These are phyloP conservation scores for Globisporangium solare DNA, from an alignment of 352 stramenopile genomes.

Conservation along the genomic window DNA sequence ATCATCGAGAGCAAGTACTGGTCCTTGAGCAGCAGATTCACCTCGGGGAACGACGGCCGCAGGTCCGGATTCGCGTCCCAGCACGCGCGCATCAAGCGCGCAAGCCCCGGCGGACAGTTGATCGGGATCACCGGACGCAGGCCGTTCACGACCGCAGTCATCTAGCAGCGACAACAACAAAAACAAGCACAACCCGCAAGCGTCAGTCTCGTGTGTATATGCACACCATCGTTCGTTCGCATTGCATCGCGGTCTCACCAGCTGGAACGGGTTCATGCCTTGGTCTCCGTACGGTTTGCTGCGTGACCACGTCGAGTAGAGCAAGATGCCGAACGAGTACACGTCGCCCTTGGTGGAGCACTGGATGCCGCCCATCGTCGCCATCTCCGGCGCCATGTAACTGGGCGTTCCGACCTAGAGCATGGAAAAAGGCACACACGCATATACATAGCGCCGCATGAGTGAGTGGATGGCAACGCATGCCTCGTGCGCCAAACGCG, in stretches of 20 bases:
- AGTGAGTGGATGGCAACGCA: too few species aligned
- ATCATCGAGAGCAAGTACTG: conserved; percentile 59
- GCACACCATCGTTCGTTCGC: not conserved
- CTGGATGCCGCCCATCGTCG: conserved; percentile 84
- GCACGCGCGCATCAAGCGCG: conserved; percentile 77
- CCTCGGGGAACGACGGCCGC: conserved; percentile 75
- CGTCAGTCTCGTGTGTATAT: conserved; percentile 6
- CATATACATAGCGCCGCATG: not conserved
- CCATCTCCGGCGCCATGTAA: conserved; percentile 90
- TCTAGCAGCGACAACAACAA: too few species aligned
- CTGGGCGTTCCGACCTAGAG: conserved; percentile 76
- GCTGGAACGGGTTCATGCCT: conserved; percentile 87
- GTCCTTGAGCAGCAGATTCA: conserved; percentile 74
- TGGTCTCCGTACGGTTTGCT: conserved; percentile 88
- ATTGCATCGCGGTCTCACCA: conserved; percentile 39
- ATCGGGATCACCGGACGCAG: conserved; percentile 82
- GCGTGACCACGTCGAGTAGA: conserved; percentile 86
- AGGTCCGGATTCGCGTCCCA: conserved; percentile 74
- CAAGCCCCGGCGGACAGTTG: conserved; percentile 67
- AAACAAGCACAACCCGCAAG: conserved; percentile 10
- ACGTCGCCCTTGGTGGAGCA: conserved; percentile 86
- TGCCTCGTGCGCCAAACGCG: too few species aligned
- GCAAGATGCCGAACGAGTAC: conserved; percentile 82
- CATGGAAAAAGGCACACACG: not conserved
- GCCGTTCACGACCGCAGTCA: conserved; percentile 85